Conservation (phyloP, 2,329 filamentous ascomycete species). For the Pseudogymnoascus sp. region DNA sequence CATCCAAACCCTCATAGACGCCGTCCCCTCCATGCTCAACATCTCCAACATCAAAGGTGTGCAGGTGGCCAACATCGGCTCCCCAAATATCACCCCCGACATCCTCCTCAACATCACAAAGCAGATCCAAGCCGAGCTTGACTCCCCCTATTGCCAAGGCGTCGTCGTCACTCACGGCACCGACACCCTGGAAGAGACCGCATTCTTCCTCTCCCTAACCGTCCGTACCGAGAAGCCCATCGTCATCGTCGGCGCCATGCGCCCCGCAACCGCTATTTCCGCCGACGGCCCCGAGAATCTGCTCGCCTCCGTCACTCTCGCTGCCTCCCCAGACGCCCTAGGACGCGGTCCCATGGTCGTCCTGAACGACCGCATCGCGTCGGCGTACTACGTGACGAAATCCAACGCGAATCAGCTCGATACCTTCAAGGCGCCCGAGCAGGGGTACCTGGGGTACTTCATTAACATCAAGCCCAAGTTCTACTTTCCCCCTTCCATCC, state of each 20-base stretch:
- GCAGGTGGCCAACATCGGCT: slow-evolving; percentile 41
- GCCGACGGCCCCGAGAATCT: slow-evolving; percentile 56
- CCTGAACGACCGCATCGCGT: slow-evolving; percentile 51
- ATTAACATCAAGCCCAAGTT: slow-evolving; percentile 50
- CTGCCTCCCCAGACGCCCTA: slow-evolving; percentile 35
- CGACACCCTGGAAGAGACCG: slow-evolving; percentile 54
- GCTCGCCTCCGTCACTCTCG: slow-evolving; percentile 49
- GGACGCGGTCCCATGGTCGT: slow-evolving; percentile 50
- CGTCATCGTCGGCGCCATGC: slow-evolving; percentile 52
- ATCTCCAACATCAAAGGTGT: slow-evolving; percentile 45
- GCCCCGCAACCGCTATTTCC: slow-evolving; percentile 50
- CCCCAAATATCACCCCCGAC: slow-evolving; percentile 37
- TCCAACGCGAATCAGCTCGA: slow-evolving; percentile 53
- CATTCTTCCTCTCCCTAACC: slow-evolving; percentile 52
- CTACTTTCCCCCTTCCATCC: slow-evolving; percentile 40
- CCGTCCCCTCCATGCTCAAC: slow-evolving; percentile 44
- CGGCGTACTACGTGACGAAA: slow-evolving; percentile 50
- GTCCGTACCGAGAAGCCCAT: slow-evolving; percentile 49
- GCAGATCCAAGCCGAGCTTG: slow-evolving; percentile 40
- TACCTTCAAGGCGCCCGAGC: slow-evolving; percentile 51
- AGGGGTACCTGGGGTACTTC: slow-evolving; percentile 48
- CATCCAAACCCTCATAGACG: slow-evolving; percentile 38
- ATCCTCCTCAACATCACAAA: slow-evolving; percentile 39
- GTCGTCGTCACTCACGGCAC: slow-evolving; percentile 46
- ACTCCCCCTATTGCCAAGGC: slow-evolving; percentile 29